A percentile compares a stretch with the other conserved stretches of the same genome.
Conservation (phyloP, 345 rosid genomes). For the Syzygium grande region DNA sequence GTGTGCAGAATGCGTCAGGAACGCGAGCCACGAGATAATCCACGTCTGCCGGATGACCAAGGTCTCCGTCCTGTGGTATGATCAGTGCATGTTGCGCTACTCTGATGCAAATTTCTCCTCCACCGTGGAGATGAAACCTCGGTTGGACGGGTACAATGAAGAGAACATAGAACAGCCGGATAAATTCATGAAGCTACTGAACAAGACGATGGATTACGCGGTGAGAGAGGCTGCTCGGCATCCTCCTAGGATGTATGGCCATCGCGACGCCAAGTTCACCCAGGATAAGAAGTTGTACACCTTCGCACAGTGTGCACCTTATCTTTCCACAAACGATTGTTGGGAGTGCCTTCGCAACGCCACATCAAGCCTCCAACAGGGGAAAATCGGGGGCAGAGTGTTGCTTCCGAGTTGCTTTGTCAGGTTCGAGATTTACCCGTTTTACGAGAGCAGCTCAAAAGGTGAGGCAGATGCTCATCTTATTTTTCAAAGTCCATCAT, state of each 20-base stretch:
- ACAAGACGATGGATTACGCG: background rate
- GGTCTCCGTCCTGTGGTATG: slow-evolving; percentile 22
- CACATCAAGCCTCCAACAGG: background rate
- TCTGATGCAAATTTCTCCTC: slow-evolving; percentile 7
- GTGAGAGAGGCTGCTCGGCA: background rate
- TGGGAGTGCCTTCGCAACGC: background rate
- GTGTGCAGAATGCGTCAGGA: slow-evolving; percentile 7
- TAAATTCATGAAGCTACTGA: background rate
- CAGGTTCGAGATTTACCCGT: background rate
- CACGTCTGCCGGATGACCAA: background rate
- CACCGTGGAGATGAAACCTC: background rate
- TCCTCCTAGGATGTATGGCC: background rate
- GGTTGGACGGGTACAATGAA: background rate
- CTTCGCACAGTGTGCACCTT: background rate
- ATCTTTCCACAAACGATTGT: background rate
- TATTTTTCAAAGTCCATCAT: background rate
- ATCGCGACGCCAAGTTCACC: background rate
- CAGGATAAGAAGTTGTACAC: background rate
- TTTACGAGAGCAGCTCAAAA: background rate
- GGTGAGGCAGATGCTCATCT: background rate
- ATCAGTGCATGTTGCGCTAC: slow-evolving; percentile 20
- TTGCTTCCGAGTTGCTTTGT: background rate
- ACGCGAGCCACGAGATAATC: background rate
- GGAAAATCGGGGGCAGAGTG: background rate
- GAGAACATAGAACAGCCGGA: background rate